phyloP scores from a whole-genome alignment of 345 rosid genomes.

The Abelmoschus esculentus region DNA sequence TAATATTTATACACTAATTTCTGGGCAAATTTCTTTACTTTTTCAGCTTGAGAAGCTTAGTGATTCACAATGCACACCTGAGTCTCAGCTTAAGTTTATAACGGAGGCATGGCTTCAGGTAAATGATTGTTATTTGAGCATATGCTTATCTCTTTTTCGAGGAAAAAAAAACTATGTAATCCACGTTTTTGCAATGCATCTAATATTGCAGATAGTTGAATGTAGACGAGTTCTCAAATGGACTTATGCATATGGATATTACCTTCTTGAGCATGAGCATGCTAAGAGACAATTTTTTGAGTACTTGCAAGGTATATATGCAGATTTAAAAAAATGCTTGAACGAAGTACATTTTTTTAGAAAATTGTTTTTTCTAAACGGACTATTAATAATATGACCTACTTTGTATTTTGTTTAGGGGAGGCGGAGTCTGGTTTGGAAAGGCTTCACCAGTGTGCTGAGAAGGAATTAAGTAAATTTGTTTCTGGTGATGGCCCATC shows the following conservation, averaged over 20 bases:
- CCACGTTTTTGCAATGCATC: constrained; percentile 7
- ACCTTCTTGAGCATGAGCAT: constrained; percentile 74
- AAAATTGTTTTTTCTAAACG: not conserved
- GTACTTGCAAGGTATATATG: constrained; percentile 80
- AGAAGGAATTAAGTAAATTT: constrained; percentile 72
- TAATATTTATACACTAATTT: not conserved
- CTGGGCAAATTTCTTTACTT: constrained; percentile 5
- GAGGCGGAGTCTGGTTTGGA: constrained; percentile 96
- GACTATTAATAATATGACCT: not conserved
- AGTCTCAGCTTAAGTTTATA: constrained; percentile 92
- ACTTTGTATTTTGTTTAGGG: constrained; percentile 42
- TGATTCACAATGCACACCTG: constrained; percentile 72
- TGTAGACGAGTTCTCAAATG: constrained; percentile 95
- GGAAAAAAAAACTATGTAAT: not conserved
- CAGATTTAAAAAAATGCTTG: not conserved
- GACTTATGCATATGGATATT: constrained; percentile 98
- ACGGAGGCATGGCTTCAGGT: constrained; percentile 99
- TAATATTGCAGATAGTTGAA: constrained; percentile 70
- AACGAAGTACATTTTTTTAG: not conserved
- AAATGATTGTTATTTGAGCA: constrained; percentile 6
- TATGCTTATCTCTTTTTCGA: not conserved
- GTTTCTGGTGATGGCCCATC: constrained; percentile 46
- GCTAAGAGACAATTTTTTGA: constrained; percentile 90
- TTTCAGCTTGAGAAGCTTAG: constrained; percentile 89
- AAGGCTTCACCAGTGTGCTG: constrained; percentile 96